Conservation (phyloP, 441 rosid species). For the Breynia disticha region DNA sequence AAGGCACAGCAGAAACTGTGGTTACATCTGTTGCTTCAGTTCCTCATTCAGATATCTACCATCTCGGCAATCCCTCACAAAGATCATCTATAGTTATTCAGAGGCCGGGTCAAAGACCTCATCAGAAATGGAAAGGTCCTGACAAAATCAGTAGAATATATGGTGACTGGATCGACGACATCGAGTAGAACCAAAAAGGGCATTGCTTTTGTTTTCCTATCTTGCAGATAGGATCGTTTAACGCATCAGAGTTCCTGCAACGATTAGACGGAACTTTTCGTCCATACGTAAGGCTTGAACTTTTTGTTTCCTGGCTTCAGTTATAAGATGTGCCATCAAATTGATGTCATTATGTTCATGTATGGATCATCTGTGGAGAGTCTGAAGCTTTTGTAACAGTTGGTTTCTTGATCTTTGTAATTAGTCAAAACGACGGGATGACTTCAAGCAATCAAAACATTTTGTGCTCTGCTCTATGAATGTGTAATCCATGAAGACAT, state of each 20-base stretch:
- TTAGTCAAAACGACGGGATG: conserved; percentile 10
- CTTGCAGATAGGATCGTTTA: background rate
- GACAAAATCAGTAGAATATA: conserved; percentile 86
- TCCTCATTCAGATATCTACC: conserved; percentile 48
- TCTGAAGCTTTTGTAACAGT: conserved; percentile 14
- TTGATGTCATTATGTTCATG: background rate
- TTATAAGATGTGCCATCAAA: background rate
- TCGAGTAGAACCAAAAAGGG: conserved; percentile 12
- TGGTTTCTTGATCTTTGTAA: conserved; percentile 15
- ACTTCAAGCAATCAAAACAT: conserved; percentile 1
- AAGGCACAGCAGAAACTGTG: conserved; percentile 37
- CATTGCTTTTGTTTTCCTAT: background rate
- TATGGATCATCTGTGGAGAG: conserved; percentile 10
- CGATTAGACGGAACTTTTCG: background rate
- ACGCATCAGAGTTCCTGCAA: background rate
- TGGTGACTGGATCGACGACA: conserved; percentile 95
- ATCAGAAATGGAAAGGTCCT: conserved; percentile 92
- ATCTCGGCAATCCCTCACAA: conserved; percentile 55
- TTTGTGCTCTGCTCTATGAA: background rate
- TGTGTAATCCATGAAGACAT: too few relatives aligned
- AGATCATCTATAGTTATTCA: conserved; percentile 42
- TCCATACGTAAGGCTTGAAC: background rate
- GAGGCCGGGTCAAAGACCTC: conserved; percentile 60
- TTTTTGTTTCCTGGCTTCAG: background rate
- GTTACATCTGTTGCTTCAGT: conserved; percentile 35